Evolutionary conservation across 2,329 filamentous ascomycete genomes (phyloP), one percentile per base, ranked within the genome.

Genomic region (Aspergillus sclerotialis): DNA sequence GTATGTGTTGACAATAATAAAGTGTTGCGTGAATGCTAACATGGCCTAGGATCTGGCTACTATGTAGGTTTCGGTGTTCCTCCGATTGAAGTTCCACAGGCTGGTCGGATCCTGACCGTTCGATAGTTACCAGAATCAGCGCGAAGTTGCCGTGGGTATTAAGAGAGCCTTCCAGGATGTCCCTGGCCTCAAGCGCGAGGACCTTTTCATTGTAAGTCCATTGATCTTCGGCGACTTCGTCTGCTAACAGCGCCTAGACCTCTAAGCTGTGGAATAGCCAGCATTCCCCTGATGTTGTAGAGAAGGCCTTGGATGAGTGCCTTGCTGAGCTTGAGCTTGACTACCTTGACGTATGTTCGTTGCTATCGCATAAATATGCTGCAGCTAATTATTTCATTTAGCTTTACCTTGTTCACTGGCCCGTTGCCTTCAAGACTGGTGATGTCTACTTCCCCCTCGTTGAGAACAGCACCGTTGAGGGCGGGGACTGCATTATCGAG

Each of bases 191-290:
- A 63, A 62, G 50, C 56, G 60, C 36, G 58, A 61, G 48, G 60
- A 63, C 36, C 37, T 63, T 28, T 63, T 63, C 48, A 62, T 63
- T 39, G 59, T 62, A 48, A 38, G 56, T 43, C 3, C 1, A 4
- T 28, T 27, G 4, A 12, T 12, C 7, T 13, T 10, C 12, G 11
- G 11, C 9, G 12, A 10, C 19, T 23, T 23, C 10, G 10, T 10
- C 10, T 19, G 7, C 38, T 48, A 28, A 45, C 29, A 16, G 12
- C 9, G 13, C 32, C 1, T 32, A 62, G 59, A 78, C 75, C n/a
- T 70, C 69, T 42, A 80, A 80, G 61, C 61, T 79, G 9, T 80
- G 74, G 75, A 77, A 77, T 58, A 57, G 48, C 48, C 56, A 62
- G 48, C 72, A 75, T 51, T 55, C 61, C 40, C 64, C 68, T 7